Conservation (phyloP, 2,329 filamentous ascomycete species). For the Colletotrichum tropicale region DNA sequence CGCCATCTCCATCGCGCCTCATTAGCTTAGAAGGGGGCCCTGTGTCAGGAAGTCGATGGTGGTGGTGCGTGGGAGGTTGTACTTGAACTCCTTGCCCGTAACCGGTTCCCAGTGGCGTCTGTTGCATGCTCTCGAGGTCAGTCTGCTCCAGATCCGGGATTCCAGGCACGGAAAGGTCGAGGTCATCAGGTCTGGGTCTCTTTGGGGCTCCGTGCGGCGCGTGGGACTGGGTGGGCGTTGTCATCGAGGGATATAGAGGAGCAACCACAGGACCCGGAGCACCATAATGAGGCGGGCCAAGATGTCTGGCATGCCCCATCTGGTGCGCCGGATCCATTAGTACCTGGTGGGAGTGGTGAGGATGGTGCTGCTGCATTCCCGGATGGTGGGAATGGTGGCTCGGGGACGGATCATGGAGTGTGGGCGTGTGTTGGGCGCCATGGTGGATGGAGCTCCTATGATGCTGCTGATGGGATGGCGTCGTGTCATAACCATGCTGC, state of each 20-base stretch:
- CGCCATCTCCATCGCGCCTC: constrained; percentile 59
- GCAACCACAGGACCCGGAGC: constrained; percentile 51
- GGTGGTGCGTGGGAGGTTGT: constrained; percentile 71
- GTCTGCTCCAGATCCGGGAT: constrained; percentile 58
- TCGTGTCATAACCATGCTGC: constrained; percentile 64
- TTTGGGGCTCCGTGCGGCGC: constrained; percentile 43
- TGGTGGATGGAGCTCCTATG: constrained; percentile 57
- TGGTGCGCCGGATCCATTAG: constrained; percentile 58
- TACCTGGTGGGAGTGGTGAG: constrained; percentile 57
- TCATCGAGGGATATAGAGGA: constrained; percentile 56
- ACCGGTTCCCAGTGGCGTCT: constrained; percentile 54
- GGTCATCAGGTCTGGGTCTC: constrained; percentile 61
- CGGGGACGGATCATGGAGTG: constrained; percentile 49
- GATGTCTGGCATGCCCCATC: constrained; percentile 54
- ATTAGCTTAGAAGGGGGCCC: constrained; percentile 72
- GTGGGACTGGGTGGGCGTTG: constrained; percentile 41
- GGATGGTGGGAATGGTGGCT: constrained; percentile 46
- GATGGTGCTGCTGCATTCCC: constrained; percentile 46
- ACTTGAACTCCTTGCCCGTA: constrained; percentile 53
- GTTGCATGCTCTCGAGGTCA: constrained; percentile 61
- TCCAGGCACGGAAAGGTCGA: constrained; percentile 58
- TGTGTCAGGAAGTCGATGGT: constrained; percentile 80
- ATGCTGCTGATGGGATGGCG: constrained; percentile 39
- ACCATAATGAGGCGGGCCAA: constrained; percentile 59
- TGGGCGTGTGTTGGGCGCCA: constrained; percentile 41